phyloP scores from a whole-genome alignment of 768 basidiomycete genomes.

The Cystobasidium ongulense region DNA sequence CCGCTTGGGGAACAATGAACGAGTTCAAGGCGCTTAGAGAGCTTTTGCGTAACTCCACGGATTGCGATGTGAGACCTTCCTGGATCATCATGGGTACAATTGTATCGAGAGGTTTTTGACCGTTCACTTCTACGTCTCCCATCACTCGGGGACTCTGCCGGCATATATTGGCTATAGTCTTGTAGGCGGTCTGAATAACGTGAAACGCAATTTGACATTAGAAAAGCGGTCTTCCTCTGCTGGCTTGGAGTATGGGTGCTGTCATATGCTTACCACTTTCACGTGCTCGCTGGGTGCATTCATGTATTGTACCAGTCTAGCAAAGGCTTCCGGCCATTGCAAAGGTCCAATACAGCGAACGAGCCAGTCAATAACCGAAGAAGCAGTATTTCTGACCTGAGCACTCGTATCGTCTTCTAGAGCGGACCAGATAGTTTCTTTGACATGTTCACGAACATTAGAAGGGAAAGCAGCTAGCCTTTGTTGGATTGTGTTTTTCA shows the following conservation, averaged over 20 bases:
- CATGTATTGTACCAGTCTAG: conserved; percentile 69
- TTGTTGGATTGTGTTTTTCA: conserved; percentile 87
- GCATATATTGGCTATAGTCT: conserved; percentile 86
- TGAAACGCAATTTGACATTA: conserved; percentile 13
- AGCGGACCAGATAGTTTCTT: conserved; percentile 65
- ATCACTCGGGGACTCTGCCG: conserved; percentile 88
- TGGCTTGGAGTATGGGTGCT: not conserved
- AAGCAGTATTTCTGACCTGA: conserved; percentile 73
- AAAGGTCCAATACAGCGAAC: conserved; percentile 77
- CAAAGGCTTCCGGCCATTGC: conserved; percentile 91
- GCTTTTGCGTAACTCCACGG: conserved; percentile 83
- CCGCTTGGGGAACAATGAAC: conserved; percentile 55
- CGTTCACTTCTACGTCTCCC: conserved; percentile 84
- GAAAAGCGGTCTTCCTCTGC: not conserved
- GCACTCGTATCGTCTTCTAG: conserved; percentile 78
- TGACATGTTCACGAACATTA: conserved; percentile 54
- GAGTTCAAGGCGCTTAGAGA: conserved; percentile 79
- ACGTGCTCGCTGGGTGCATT: conserved; percentile 65
- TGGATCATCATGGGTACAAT: conserved; percentile 93
- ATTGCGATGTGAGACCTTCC: conserved; percentile 74
- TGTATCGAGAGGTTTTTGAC: conserved; percentile 80
- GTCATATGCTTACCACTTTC: conserved; percentile 64
- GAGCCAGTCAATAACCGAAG: conserved; percentile 83
- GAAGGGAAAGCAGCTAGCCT: conserved; percentile 58
- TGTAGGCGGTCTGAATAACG: conserved; percentile 68